Evolutionary conservation across 192 early-diverging fungal species (phyloP).

Genomic region (Dimargaris cristalligena): DNA sequence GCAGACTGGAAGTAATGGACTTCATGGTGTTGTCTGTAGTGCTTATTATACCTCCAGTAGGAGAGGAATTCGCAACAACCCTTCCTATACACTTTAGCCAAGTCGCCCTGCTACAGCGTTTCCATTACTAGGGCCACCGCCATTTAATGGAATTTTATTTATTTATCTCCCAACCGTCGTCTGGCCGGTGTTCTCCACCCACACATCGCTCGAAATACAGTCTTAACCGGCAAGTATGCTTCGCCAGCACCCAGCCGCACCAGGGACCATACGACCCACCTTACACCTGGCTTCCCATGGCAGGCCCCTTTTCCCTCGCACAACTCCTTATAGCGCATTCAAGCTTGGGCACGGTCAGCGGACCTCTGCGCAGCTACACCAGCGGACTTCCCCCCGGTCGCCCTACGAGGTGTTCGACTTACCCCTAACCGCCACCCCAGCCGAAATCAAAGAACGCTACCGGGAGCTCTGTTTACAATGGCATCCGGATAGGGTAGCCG

Average conservation of each 20-base stretch:
- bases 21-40: too few species aligned
- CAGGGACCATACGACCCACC: not conserved
- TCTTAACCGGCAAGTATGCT: not conserved
- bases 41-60: too few species aligned
- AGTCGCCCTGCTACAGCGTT: too few species aligned
- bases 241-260: too few species aligned
- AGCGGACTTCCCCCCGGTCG: not conserved
- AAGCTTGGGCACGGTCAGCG: not conserved
- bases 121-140: too few species aligned
- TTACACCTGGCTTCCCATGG: not conserved
- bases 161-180: not conserved
- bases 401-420: not conserved
- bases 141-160: not conserved
- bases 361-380: not conserved
- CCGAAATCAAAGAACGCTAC: conserved; percentile 9
- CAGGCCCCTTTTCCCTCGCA: not conserved
- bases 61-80: too few species aligned
- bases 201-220: not conserved
- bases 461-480: conserved; percentile 10
- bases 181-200: not conserved
- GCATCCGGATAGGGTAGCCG: not conserved
- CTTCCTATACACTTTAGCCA: too few species aligned
- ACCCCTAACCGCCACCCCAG: not conserved
- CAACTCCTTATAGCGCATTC: not conserved
- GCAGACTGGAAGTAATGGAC: too few species aligned